Conservation (phyloP, 2,329 filamentous ascomycete species). For the Cytospora chrysosperma region DNA sequence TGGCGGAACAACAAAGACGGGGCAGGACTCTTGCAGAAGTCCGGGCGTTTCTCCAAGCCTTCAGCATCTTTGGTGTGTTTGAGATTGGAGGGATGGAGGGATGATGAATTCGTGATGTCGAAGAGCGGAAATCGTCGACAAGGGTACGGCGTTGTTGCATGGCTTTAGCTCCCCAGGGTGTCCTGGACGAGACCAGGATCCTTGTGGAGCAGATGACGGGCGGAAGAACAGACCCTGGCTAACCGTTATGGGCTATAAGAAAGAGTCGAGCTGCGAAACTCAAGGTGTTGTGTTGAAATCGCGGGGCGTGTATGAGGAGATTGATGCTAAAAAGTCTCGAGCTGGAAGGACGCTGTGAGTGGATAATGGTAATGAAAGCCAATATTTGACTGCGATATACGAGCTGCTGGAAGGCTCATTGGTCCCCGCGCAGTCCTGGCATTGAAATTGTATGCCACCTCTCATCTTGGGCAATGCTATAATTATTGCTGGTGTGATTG, state of each 20-base stretch:
- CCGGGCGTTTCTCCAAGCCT: neutral
- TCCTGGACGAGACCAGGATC: constrained; percentile 15
- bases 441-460: constrained; percentile 8
- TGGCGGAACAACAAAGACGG: neutral
- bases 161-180: constrained; percentile 5
- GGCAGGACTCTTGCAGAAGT: neutral
- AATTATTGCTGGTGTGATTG: neutral
- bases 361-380: constrained; percentile 14
- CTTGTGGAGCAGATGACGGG: constrained; percentile 16
- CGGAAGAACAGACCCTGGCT: constrained; percentile 9
- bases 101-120: constrained; percentile 3
- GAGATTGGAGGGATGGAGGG: constrained; percentile 19
- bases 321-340: neutral
- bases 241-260: neutral
- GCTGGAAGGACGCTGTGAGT: constrained; percentile 6
- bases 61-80: constrained; percentile 15
- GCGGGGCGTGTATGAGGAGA: neutral
- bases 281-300: too few species aligned
- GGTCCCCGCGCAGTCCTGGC: neutral
- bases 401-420: constrained; percentile 6
- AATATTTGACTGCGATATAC: neutral
- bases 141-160: constrained; percentile 6
- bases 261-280: neutral
- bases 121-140: constrained; percentile 10
- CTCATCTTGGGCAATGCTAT: neutral